Evolutionary conservation across 1,284 basidiomycete species (phyloP).

Genomic region (Cryptococcus sp.): DNA sequence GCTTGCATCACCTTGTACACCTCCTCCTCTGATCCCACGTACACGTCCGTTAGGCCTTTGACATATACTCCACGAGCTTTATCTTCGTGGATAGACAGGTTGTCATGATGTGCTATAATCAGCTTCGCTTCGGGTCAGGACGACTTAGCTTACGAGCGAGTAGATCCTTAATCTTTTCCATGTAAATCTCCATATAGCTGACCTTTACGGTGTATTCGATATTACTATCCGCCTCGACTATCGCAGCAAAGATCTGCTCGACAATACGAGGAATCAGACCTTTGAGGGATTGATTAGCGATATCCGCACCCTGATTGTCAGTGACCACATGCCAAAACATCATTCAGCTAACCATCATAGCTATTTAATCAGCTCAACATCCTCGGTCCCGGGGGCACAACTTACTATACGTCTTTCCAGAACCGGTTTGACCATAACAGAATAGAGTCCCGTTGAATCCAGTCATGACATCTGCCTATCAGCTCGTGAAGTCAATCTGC

Average conservation of each 20-base stretch:
- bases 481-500: constrained; percentile 1
- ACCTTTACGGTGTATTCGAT: constrained; percentile 99
- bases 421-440: constrained; percentile 98
- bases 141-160: constrained; percentile 70
- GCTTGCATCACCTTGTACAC: constrained; percentile 99
- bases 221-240: constrained; percentile 89
- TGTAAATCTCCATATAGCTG: constrained; percentile 99
- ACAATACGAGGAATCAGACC: constrained; percentile 98
- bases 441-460: constrained; percentile 99
- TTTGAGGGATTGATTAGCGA: constrained; percentile 84
- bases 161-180: constrained; percentile 93
- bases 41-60: constrained; percentile 95
- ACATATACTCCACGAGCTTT: constrained; percentile 97
- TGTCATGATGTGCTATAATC: constrained; percentile 89
- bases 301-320: constrained; percentile 77
- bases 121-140: background rate
- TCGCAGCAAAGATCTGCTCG: constrained; percentile 97
- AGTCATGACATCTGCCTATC: constrained; percentile 84
- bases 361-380: constrained; percentile 13
- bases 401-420: constrained; percentile 79
- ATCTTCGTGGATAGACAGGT: constrained; percentile 97
- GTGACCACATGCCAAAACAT: background rate
- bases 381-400: background rate
- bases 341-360: constrained; percentile 75
- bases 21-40: constrained; percentile 92